phyloP scores from a whole-genome alignment of 164 flowering plant species.

The Liquidambar formosana region DNA sequence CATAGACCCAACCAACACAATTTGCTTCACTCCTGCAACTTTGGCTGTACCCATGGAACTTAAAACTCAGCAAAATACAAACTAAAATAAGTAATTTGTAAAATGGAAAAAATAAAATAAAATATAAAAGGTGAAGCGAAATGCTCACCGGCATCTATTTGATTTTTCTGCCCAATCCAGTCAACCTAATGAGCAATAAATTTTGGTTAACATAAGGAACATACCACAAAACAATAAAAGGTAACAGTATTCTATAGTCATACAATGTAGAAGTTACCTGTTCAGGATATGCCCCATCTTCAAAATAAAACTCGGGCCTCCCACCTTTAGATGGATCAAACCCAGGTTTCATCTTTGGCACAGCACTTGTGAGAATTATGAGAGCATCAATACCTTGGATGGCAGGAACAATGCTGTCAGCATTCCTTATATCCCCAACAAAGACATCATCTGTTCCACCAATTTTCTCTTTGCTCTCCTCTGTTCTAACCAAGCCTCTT shows the following conservation, averaged over 20 bases:
- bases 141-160: slow-evolving; percentile 87
- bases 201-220: not conserved
- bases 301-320: slow-evolving; percentile 89
- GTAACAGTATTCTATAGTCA: not conserved
- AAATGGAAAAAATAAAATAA: not conserved
- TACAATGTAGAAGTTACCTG: slow-evolving; percentile 76
- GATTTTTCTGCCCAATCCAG: slow-evolving; percentile 99
- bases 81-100: not conserved
- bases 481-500: slow-evolving; percentile 86
- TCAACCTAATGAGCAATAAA: slow-evolving; percentile 63
- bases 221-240: not conserved
- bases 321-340: slow-evolving; percentile 92
- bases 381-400: slow-evolving; percentile 84
- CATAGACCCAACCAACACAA: slow-evolving; percentile 97
- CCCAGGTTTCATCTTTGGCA: slow-evolving; percentile 94
- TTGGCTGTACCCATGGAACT: slow-evolving; percentile 60
- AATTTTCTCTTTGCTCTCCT: slow-evolving; percentile 85
- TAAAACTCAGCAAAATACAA: not conserved
- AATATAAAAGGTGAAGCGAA: slow-evolving; percentile 2
- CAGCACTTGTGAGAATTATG: slow-evolving; percentile 91
- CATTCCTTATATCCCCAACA: slow-evolving; percentile 79
- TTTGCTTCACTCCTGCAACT: slow-evolving; percentile 91
- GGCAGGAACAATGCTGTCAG: slow-evolving; percentile 63
- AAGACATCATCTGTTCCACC: slow-evolving; percentile 90
- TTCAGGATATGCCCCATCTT: slow-evolving; percentile 89